Conservation (phyloP, 1,284 basidiomycete genomes). For the Cutaneotrichosporon sp. region DNA sequence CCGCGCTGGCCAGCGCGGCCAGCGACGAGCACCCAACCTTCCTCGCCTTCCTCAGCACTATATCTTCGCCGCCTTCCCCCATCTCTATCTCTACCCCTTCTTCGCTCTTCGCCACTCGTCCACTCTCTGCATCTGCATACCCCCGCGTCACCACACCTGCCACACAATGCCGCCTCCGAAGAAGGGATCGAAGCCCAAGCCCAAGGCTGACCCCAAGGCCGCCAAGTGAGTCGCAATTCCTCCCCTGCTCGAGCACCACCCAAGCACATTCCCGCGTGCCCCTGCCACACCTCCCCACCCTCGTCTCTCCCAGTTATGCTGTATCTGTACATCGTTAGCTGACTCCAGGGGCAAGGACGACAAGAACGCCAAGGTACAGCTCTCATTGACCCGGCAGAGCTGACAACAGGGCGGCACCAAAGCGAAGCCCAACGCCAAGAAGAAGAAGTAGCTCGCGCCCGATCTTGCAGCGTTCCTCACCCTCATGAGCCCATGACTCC, state of each 20-base stretch:
- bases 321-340: no score
- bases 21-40: no score
- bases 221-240: constrained; percentile 1
- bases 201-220: not conserved
- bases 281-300: no score
- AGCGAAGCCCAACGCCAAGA: not conserved
- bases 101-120: not conserved
- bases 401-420: not conserved
- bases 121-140: no score
- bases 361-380: not conserved
- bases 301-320: not conserved
- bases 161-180: not conserved
- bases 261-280: no score
- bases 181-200: constrained; percentile 3
- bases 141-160: not conserved
- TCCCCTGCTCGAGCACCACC: no score
- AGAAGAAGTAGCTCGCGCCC: not conserved
- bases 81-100: no score
- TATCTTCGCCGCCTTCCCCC: not conserved
- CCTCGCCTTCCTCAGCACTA: not conserved
- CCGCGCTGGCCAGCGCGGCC: no score
- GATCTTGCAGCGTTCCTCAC: not conserved
- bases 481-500: not conserved
- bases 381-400: not conserved
- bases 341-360: not conserved